These are phyloP conservation scores for Phytophthora fragariae DNA, from an alignment of 352 stramenopile species.

Conservation along the genomic window DNA sequence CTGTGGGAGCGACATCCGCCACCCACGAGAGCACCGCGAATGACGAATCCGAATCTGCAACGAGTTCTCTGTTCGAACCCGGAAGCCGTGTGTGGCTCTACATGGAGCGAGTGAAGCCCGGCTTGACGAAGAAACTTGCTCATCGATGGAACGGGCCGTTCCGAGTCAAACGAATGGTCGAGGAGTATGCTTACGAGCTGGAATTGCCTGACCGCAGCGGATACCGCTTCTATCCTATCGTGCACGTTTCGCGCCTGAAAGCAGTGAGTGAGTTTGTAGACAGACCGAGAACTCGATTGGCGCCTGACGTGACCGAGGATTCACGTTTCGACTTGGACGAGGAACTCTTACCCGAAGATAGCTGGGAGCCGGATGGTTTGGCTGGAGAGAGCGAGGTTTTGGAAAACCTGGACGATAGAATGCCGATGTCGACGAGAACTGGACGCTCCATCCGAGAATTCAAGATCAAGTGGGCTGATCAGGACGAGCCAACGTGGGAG, in stretches of 20 bases:
- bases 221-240: neutral
- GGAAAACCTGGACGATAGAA: neutral
- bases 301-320: neutral
- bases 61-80: neutral
- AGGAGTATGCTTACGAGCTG: neutral
- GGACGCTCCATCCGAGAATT: neutral
- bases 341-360: neutral
- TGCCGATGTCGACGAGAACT: neutral
- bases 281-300: neutral
- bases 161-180: too few relatives aligned
- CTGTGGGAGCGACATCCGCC: too few relatives aligned
- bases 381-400: neutral
- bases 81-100: slow-evolving; percentile 11
- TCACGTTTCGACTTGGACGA: neutral
- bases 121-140: neutral
- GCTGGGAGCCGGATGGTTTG: neutral
- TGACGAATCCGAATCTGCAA: neutral
- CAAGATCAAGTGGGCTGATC: neutral
- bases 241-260: neutral
- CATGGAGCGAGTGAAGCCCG: slow-evolving; percentile 15
- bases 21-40: too few relatives aligned
- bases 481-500: neutral
- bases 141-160: too few relatives aligned
- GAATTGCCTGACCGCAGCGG: neutral
- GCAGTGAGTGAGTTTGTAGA: neutral